Conservation (phyloP, 2,329 filamentous ascomycete species). For the Thielaviopsis ethacetica region DNA sequence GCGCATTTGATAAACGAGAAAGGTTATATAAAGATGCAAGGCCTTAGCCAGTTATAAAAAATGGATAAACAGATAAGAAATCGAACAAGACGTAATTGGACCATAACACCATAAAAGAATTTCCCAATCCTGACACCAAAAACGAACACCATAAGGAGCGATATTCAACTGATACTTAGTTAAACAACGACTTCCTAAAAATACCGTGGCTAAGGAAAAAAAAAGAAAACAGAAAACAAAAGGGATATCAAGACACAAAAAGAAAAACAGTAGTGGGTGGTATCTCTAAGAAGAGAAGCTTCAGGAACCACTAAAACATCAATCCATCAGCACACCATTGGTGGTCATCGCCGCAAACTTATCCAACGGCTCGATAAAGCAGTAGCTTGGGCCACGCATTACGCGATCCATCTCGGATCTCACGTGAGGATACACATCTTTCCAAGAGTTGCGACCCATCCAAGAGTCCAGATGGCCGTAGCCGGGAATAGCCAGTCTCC, state of each 20-base stretch:
- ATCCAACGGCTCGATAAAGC: conserved; percentile 28
- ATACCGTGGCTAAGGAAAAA: background rate
- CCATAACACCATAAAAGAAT: background rate
- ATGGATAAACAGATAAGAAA: background rate
- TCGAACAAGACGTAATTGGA: background rate
- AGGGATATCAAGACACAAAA: background rate
- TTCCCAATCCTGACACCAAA: background rate
- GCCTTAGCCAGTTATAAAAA: background rate
- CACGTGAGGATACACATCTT: conserved; percentile 42
- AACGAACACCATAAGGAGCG: background rate
- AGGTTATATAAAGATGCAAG: background rate
- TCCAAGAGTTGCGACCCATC: conserved; percentile 43
- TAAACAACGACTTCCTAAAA: background rate
- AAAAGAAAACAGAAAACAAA: background rate
- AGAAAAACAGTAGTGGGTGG: background rate
- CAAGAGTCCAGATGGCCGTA: conserved; percentile 47
- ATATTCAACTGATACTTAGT: background rate
- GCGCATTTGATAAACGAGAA: background rate
- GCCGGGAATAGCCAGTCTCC: conserved; percentile 34
- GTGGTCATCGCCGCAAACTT: conserved; percentile 25
- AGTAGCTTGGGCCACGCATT: conserved; percentile 24
- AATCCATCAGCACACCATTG: conserved; percentile 24
- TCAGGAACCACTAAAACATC: background rate
- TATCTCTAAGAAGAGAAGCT: background rate
- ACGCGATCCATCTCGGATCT: conserved; percentile 38